Percentiles rank a stretch among this genome's conserved stretches.
phyloP scores from a whole-genome alignment of 2,329 filamentous ascomycete genomes.

The Colletotrichum agaves region DNA sequence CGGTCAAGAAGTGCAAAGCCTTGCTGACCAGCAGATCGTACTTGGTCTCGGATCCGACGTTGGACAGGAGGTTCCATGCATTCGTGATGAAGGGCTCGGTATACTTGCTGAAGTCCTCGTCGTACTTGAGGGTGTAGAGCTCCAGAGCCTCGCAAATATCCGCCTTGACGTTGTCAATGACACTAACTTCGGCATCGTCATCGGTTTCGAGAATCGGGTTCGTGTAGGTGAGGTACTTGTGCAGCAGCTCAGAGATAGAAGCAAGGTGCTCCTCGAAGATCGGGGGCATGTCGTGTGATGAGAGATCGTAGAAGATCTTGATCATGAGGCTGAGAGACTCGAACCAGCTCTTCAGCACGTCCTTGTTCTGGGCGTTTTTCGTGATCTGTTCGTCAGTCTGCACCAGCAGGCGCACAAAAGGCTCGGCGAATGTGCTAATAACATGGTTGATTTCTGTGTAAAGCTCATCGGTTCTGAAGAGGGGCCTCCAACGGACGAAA shows the following conservation, averaged over 20 bases:
- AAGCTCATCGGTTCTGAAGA: conserved; percentile 92
- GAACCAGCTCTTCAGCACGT: conserved; percentile 80
- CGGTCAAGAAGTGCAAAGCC: conserved; percentile 92
- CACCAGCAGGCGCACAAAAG: conserved; percentile 83
- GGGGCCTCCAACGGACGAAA: conserved; percentile 93
- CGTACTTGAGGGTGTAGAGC: conserved; percentile 93
- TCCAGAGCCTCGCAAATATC: conserved; percentile 93
- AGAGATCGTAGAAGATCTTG: conserved; percentile 95
- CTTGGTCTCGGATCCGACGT: conserved; percentile 86
- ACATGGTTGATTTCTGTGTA: conserved; percentile 98
- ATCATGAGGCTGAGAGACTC: conserved; percentile 87
- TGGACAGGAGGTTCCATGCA: conserved; percentile 91
- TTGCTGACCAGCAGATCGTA: conserved; percentile 96
- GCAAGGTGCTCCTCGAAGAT: conserved; percentile 91
- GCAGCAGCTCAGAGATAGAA: conserved; percentile 80
- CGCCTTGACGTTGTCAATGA: conserved; percentile 87
- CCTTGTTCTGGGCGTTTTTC: conserved; percentile 79
- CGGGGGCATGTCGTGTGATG: conserved; percentile 95
- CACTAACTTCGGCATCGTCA: conserved; percentile 89
- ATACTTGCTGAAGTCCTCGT: conserved; percentile 88
- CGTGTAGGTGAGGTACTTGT: conserved; percentile 93
- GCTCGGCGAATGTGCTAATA: conserved; percentile 81
- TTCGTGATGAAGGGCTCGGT: conserved; percentile 87
- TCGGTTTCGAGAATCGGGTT: conserved; percentile 85
- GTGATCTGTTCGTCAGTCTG: conserved; percentile 79